Percentiles rank a stretch among this genome's conserved stretches.
Evolutionary conservation across 2,329 filamentous ascomycete genomes (phyloP).

Genomic region (Tolypocladium album): DNA sequence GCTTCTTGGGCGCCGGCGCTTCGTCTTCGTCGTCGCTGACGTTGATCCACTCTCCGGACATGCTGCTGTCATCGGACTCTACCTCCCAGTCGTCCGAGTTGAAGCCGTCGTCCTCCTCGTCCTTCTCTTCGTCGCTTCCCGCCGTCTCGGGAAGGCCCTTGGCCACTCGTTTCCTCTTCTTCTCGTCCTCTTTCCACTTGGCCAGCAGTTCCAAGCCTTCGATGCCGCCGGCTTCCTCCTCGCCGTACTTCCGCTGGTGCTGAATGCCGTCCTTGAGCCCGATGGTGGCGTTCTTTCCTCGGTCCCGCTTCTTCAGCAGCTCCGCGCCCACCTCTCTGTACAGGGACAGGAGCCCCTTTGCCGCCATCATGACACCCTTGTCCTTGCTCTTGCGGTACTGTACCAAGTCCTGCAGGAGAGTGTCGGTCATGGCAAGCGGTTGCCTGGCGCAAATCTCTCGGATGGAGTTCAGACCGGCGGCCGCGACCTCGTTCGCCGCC

Average conservation of each 20-base stretch:
- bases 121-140: constrained; percentile 48
- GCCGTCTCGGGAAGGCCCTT: constrained; percentile 54
- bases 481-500: constrained; percentile 78
- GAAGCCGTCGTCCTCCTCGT: constrained; percentile 40
- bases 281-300: constrained; percentile 85
- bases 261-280: constrained; percentile 65
- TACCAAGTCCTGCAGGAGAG: constrained; percentile 87
- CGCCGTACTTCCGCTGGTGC: constrained; percentile 70
- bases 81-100: constrained; percentile 52
- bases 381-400: constrained; percentile 97
- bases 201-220: constrained; percentile 87
- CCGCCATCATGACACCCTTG: constrained; percentile 98
- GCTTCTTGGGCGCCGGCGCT: constrained; percentile 44
- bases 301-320: constrained; percentile 77
- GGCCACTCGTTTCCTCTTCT: constrained; percentile 59
- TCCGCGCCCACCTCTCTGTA: constrained; percentile 89
- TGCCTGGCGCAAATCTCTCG: constrained; percentile 88
- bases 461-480: constrained; percentile 88
- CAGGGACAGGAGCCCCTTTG: constrained; percentile 78
- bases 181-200: constrained; percentile 88
- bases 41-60: constrained; percentile 87
- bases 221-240: constrained; percentile 70
- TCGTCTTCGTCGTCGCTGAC: constrained; percentile 79
- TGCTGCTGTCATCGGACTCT: constrained; percentile 47
- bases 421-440: constrained; percentile 92